A percentile compares a stretch with the other conserved stretches of the same genome.
Evolutionary conservation across 805 yeast genomes (phyloP).

Genomic region (Metschnikowia orientalis): DNA sequence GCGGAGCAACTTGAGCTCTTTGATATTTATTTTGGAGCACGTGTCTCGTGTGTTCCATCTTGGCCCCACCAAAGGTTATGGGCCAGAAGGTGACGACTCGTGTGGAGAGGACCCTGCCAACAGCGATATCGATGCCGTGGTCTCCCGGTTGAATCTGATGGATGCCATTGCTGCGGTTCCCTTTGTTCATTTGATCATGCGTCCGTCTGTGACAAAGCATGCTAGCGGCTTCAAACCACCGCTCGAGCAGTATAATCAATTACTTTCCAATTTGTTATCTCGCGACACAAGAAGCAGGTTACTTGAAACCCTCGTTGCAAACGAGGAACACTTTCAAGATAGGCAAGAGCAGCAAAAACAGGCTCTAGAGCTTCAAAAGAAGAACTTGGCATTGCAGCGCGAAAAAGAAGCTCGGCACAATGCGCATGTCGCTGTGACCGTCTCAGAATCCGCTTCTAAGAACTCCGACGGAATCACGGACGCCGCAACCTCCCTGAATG

Average conservation of each 20-base stretch:
- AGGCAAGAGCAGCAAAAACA: conserved; percentile 31
- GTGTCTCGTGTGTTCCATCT: conserved; percentile 24
- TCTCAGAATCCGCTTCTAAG: too few species aligned
- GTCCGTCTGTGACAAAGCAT: conserved; percentile 37
- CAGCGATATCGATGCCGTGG: too few species aligned
- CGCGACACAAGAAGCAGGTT: conserved; percentile 19
- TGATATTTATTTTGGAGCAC: conserved; percentile 35
- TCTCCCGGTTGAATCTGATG: conserved; percentile 34
- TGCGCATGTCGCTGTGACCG: too few species aligned
- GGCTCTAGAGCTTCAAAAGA: conserved; percentile 2
- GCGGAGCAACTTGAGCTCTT: conserved; percentile 36
- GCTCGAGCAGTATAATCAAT: conserved; percentile 20
- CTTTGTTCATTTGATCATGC: conserved; percentile 35
- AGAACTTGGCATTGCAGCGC: conserved; percentile 2
- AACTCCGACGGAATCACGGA: too few species aligned
- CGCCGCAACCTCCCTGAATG: too few species aligned
- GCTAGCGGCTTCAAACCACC: conserved; percentile 41
- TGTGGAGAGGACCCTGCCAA: too few species aligned
- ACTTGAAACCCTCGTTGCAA: conserved; percentile 6
- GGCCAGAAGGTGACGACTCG: too few species aligned
- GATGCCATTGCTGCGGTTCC: conserved; percentile 36
- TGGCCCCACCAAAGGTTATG: conserved; percentile 22
- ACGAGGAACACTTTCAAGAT: conserved; percentile 11
- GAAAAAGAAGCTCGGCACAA: too few species aligned
- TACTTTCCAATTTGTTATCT: conserved; percentile 28